Percentiles rank a stretch among this genome's conserved stretches.
Conservation (phyloP, 2,329 filamentous ascomycete species). For the Aspergillus quadrilineatus region DNA sequence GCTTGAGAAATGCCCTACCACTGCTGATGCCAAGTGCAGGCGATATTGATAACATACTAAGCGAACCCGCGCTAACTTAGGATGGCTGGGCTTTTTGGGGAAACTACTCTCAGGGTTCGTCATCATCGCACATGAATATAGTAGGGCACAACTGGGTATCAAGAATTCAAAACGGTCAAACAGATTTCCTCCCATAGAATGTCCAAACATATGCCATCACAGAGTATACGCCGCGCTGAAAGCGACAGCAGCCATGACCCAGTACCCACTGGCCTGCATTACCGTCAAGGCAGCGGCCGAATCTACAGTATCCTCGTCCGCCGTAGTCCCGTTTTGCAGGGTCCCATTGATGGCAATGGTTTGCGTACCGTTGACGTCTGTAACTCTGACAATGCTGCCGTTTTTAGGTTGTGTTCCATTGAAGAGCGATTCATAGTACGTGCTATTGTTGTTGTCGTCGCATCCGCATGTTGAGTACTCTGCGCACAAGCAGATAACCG, state of each 20-base stretch:
- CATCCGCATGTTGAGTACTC: constrained; percentile 58
- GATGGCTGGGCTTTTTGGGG: no score
- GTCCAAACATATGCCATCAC: constrained; percentile 14
- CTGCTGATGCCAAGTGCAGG: no score
- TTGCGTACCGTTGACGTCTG: constrained; percentile 44
- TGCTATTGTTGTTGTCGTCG: constrained; percentile 50
- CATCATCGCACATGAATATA: background rate
- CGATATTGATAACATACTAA: background rate
- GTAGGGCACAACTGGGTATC: constrained; percentile 9
- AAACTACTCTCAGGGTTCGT: no score
- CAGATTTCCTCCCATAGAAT: background rate
- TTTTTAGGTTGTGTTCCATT: constrained; percentile 43
- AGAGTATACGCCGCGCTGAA: constrained; percentile 32
- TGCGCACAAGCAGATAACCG: constrained; percentile 58
- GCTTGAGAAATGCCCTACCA: no score
- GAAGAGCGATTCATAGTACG: constrained; percentile 44
- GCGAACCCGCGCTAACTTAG: no score
- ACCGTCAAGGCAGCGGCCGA: constrained; percentile 23
- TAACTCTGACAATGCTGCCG: constrained; percentile 38
- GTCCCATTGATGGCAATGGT: constrained; percentile 51
- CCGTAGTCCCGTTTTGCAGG: constrained; percentile 46
- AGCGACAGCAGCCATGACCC: constrained; percentile 42
- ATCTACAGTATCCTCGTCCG: constrained; percentile 29
- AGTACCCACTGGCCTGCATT: constrained; percentile 41
- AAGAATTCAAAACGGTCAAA: constrained; percentile 3